Percentiles rank a stretch among this genome's conserved stretches.
phyloP scores from a whole-genome alignment of 345 rosid species.

The Kernera saxatilis region DNA sequence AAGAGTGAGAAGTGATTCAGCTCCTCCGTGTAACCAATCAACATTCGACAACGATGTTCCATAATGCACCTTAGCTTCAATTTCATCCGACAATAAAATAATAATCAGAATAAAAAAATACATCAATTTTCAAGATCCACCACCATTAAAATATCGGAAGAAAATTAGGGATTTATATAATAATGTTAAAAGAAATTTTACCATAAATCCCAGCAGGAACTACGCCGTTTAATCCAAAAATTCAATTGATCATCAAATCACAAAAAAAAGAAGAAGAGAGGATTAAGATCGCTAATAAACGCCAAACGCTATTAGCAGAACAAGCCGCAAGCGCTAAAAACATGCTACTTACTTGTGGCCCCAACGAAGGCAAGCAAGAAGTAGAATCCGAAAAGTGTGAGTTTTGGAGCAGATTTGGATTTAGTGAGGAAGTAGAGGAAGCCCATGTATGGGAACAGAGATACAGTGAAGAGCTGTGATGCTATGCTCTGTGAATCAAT shows the following conservation, averaged over 20 bases:
- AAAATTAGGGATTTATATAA: no score
- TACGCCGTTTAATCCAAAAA: neutral
- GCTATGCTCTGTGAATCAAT: conserved; percentile 79
- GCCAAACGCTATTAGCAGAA: neutral
- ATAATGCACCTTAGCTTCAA: conserved; percentile 76
- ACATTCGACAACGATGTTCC: conserved; percentile 89
- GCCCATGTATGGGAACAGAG: conserved; percentile 81
- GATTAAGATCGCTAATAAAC: conserved; percentile 21
- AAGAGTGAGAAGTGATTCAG: conserved; percentile 79
- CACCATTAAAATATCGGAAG: neutral
- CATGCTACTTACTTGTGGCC: conserved; percentile 64
- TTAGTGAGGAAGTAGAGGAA: conserved; percentile 87
- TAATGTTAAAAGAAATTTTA: conserved; percentile 38
- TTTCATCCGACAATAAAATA: conserved; percentile 11
- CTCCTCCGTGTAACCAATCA: conserved; percentile 96
- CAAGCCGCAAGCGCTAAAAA: neutral
- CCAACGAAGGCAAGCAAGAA: conserved; percentile 90
- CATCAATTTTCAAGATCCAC: neutral
- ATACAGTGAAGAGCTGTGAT: conserved; percentile 70
- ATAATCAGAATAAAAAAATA: neutral
- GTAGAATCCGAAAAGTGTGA: conserved; percentile 88
- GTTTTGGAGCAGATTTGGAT: conserved; percentile 78
- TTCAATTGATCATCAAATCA: conserved; percentile 11
- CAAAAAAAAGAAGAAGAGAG: conserved; percentile 3
- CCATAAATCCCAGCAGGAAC: conserved; percentile 95